Percentiles rank a stretch among this genome's conserved stretches.
Evolutionary conservation across 768 basidiomycete genomes (phyloP).

Genomic region (Suillus clintonianus): DNA sequence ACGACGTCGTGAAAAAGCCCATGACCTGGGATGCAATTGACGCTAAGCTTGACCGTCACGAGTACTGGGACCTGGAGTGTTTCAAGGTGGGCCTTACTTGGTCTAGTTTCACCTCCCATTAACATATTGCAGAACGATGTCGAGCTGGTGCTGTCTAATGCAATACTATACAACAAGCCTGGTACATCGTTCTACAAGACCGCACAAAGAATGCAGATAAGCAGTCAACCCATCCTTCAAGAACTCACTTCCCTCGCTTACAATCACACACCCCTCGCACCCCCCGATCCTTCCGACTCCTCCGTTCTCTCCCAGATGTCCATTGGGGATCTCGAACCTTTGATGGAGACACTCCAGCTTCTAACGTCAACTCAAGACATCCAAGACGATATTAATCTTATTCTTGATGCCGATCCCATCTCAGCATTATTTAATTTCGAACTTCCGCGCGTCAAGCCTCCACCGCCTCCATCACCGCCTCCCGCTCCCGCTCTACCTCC

Average conservation of each 20-base stretch:
- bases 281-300: neutral
- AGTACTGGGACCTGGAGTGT: constrained; percentile 74
- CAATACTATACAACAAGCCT: constrained; percentile 80
- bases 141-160: constrained; percentile 83
- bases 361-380: constrained; percentile 56
- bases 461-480: constrained; percentile 59
- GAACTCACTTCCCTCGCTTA: constrained; percentile 23
- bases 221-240: constrained; percentile 37
- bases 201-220: constrained; percentile 62
- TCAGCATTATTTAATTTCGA: constrained; percentile 70
- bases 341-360: constrained; percentile 55
- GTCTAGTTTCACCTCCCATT: constrained; percentile 3
- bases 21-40: constrained; percentile 91
- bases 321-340: constrained; percentile 78
- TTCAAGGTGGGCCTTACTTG: constrained; percentile 58
- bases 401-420: constrained; percentile 60
- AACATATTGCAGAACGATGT: constrained; percentile 62
- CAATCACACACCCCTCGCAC: constrained; percentile 14
- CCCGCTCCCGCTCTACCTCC: constrained; percentile 34
- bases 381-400: constrained; percentile 52
- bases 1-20: constrained; percentile 79
- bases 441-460: constrained; percentile 60
- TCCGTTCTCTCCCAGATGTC: constrained; percentile 2
- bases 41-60: constrained; percentile 74
- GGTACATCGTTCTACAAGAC: constrained; percentile 71